A percentile compares a stretch with the other conserved stretches of the same genome.
phyloP scores from a whole-genome alignment of 2,329 filamentous ascomycete species.

The Aureobasidium sp. region DNA sequence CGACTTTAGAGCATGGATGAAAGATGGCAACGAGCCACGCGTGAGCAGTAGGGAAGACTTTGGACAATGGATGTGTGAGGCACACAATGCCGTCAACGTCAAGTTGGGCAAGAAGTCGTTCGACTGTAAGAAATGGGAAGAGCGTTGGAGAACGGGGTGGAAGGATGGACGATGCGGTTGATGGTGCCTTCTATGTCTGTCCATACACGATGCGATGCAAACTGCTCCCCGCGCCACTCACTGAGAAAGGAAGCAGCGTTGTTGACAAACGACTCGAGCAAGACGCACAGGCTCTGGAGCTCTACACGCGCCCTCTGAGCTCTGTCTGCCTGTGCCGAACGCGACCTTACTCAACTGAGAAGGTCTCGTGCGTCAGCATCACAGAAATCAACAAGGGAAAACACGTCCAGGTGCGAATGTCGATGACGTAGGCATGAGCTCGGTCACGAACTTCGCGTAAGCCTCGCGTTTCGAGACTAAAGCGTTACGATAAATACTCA shows the following conservation, averaged over 20 bases:
- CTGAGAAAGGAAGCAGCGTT: neutral
- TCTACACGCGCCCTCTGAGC: neutral
- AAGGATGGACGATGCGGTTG: conserved; percentile 60
- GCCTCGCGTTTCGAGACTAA: conserved; percentile 7
- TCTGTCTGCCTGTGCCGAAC: conserved; percentile 8
- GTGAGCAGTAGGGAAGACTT: conserved; percentile 59
- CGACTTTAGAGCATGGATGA: conserved; percentile 80
- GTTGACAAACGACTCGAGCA: neutral
- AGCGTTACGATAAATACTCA: conserved; percentile 14
- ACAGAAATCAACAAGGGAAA: neutral
- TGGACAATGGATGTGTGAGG: conserved; percentile 75
- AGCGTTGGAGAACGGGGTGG: conserved; percentile 91
- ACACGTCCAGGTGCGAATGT: neutral
- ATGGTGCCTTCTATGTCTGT: conserved; percentile 15
- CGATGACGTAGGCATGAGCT: neutral
- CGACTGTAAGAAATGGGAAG: conserved; percentile 85
- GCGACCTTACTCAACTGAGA: conserved; percentile 12
- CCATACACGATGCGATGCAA: neutral
- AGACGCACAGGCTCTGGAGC: neutral
- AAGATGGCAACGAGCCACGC: conserved; percentile 57
- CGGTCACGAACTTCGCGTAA: conserved; percentile 6
- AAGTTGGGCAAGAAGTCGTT: conserved; percentile 89
- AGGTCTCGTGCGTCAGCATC: conserved; percentile 12
- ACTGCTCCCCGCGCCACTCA: neutral
- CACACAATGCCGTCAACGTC: conserved; percentile 78